Base-by-base conservation (phyloP, 345 rosid genomes). In the Brassica nigra region DNA sequence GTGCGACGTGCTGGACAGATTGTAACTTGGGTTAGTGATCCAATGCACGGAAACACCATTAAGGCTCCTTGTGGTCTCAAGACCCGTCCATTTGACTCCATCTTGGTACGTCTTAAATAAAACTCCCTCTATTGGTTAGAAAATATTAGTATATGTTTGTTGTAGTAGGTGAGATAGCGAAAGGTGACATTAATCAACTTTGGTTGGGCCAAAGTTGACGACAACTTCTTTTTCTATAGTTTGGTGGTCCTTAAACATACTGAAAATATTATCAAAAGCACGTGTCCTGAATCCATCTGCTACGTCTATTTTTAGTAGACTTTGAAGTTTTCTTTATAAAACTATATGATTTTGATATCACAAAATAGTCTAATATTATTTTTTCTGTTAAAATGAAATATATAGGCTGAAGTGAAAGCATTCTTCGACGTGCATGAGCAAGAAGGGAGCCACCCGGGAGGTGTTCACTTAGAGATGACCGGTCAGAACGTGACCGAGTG, bases 11-110 rank as follows among this genome's bases (percentile, higher is more conserved):
- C 94, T 12, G 97, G 98, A 63, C 97, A 85, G 76, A 91, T 91
- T 78, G 97, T 91, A 73, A 91, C 97, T 15, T 93, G 98, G 97
- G 94, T 93, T 72, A 91, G 97, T 77, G 98, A 93, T 83, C 98
- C 98, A 62, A 91, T 93, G 97, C 97, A 92, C 63, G 97, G 97
- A 70, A 92, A 92, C 91, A 92, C 97, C 80, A 91, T 92, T 52
- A 92, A 92, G 86, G 97, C 97, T 82, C 98, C 98, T 15, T 90
- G 93, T 8, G 98, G 98, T 76, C 91, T 93, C 74, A 93, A 93
- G 86, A 93, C 97, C 74, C 94, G 98, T 37, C 97, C 98, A 6
- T 93, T 93, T 4, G 98, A 93, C 87, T 71, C 97, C 74, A 93
- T 93, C 79, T 79, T 84, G 92, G 94, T 90, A 83, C 57, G 78